Percentiles rank a stretch among this genome's conserved stretches.
These are phyloP conservation scores for Pythium sp. DNA, from an alignment of 352 stramenopile species.

Conservation along the genomic window DNA sequence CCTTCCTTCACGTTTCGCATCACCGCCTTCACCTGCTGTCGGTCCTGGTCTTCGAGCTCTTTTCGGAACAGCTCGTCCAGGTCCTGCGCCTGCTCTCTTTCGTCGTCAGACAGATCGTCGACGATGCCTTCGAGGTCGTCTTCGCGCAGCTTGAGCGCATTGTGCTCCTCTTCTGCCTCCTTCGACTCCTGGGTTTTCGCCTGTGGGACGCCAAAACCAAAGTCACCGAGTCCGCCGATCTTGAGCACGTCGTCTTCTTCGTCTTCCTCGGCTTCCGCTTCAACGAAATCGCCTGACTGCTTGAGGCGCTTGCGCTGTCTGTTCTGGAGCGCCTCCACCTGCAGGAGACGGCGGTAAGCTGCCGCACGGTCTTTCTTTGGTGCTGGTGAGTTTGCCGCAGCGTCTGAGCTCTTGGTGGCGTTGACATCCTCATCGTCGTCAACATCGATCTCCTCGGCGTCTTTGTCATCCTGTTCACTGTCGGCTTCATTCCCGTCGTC, in stretches of 20 bases:
- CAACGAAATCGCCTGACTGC: constrained; percentile 55
- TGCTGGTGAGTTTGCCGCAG: background rate
- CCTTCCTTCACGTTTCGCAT: constrained; percentile 89
- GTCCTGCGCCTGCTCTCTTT: constrained; percentile 59
- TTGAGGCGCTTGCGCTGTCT: constrained; percentile 62
- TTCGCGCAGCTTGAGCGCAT: constrained; percentile 67
- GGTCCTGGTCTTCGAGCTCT: constrained; percentile 66
- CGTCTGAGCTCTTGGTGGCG: constrained; percentile 3
- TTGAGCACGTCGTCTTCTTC: constrained; percentile 83
- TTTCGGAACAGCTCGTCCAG: constrained; percentile 74
- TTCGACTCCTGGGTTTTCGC: constrained; percentile 67
- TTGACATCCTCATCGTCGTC: constrained; percentile 18
- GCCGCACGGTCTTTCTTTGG: constrained; percentile 63
- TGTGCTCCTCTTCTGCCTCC: constrained; percentile 75
- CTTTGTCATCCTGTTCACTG: constrained; percentile 45
- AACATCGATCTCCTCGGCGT: constrained; percentile 28
- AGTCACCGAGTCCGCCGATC: constrained; percentile 79
- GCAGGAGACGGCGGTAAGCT: constrained; percentile 61
- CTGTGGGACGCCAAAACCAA: constrained; percentile 79
- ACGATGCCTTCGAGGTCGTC: constrained; percentile 85
- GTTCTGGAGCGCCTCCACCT: constrained; percentile 50
- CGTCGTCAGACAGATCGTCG: constrained; percentile 83
- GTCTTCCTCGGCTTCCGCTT: constrained; percentile 84
- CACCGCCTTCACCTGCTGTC: constrained; percentile 73
- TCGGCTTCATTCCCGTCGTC: constrained; percentile 62